These are phyloP conservation scores for Akanthomyces lecanii DNA, from an alignment of 2,329 filamentous ascomycete species.

Conservation along the genomic window DNA sequence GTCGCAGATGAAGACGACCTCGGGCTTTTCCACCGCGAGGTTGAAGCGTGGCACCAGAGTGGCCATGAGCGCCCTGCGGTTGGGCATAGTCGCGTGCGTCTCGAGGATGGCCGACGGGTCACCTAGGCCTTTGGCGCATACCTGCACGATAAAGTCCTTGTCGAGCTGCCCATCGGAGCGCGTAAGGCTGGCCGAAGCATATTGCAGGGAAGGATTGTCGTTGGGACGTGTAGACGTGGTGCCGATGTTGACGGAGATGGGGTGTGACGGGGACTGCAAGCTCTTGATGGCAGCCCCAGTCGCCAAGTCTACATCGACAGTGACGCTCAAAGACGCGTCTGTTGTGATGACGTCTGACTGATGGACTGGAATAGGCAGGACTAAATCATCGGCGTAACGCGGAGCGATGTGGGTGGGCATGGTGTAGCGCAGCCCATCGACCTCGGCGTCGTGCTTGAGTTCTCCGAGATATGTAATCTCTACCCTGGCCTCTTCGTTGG, in stretches of 20 bases:
- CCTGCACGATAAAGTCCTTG: slow-evolving; percentile 63
- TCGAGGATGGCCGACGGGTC: slow-evolving; percentile 64
- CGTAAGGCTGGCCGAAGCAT: slow-evolving; percentile 58
- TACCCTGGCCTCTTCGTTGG: slow-evolving; percentile 51
- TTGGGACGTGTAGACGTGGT: slow-evolving; percentile 40
- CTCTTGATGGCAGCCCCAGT: slow-evolving; percentile 53
- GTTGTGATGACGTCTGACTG: neutral
- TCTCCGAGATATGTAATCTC: slow-evolving; percentile 65
- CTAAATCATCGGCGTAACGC: slow-evolving; percentile 48
- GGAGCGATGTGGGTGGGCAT: slow-evolving; percentile 65
- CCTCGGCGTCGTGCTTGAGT: slow-evolving; percentile 65
- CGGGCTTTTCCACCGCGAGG: slow-evolving; percentile 50
- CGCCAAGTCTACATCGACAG: slow-evolving; percentile 43
- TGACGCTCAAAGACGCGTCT: slow-evolving; percentile 22
- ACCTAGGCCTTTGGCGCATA: slow-evolving; percentile 56
- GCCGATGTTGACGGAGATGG: slow-evolving; percentile 61
- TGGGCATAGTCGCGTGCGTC: slow-evolving; percentile 55
- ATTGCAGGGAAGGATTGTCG: slow-evolving; percentile 49
- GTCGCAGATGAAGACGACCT: slow-evolving; percentile 71
- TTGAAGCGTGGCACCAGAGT: slow-evolving; percentile 67
- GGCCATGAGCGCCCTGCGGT: slow-evolving; percentile 64
- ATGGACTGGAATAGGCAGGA: neutral
- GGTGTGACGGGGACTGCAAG: slow-evolving; percentile 64
- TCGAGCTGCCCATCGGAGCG: slow-evolving; percentile 50
- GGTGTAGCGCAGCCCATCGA: slow-evolving; percentile 64